A percentile compares a stretch with the other conserved stretches of the same genome.
These are phyloP conservation scores for Penicillium riverlandense DNA, from an alignment of 495 filamentous ascomycete genomes.

Conservation along the genomic window DNA sequence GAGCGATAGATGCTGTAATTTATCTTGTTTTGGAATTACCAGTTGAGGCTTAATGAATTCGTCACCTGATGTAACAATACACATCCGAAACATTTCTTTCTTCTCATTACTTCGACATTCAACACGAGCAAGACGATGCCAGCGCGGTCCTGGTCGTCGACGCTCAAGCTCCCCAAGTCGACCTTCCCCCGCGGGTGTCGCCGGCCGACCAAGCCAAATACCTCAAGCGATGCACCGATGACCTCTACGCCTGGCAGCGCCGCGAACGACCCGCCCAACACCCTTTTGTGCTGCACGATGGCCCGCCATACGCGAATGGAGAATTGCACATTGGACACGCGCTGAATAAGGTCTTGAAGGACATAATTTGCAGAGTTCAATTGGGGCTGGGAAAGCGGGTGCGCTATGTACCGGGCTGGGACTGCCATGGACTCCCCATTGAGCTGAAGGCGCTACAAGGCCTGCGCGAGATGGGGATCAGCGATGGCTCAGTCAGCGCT, in stretches of 20 bases:
- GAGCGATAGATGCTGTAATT: too few species aligned
- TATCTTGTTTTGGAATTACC: too few species aligned
- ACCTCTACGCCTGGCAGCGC: conserved; percentile 83
- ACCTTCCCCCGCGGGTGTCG: conserved; percentile 47
- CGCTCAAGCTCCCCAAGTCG: conserved; percentile 53
- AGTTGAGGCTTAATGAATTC: too few species aligned
- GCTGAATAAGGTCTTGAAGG: conserved; percentile 95
- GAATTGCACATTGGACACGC: conserved; percentile 95
- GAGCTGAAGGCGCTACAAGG: conserved; percentile 89
- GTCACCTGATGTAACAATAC: too few species aligned
- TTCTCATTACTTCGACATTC: too few species aligned
- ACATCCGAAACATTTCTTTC: too few species aligned
- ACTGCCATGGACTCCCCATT: conserved; percentile 96
- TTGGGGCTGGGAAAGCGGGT: conserved; percentile 70
- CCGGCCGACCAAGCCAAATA: conserved; percentile 52
- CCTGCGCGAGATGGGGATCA: conserved; percentile 21
- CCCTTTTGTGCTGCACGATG: conserved; percentile 85
- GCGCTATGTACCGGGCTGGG: conserved; percentile 92
- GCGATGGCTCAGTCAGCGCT: conserved; percentile 16
- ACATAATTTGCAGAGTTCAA: conserved; percentile 78
- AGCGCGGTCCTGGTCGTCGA: conserved; percentile 50
- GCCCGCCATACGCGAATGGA: conserved; percentile 95
- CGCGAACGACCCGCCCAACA: conserved; percentile 48
- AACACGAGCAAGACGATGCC: conserved; percentile 36
- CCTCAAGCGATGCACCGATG: conserved; percentile 72